phyloP scores from a whole-genome alignment of 2,329 filamentous ascomycete genomes.

The Alternaria gaisen region DNA sequence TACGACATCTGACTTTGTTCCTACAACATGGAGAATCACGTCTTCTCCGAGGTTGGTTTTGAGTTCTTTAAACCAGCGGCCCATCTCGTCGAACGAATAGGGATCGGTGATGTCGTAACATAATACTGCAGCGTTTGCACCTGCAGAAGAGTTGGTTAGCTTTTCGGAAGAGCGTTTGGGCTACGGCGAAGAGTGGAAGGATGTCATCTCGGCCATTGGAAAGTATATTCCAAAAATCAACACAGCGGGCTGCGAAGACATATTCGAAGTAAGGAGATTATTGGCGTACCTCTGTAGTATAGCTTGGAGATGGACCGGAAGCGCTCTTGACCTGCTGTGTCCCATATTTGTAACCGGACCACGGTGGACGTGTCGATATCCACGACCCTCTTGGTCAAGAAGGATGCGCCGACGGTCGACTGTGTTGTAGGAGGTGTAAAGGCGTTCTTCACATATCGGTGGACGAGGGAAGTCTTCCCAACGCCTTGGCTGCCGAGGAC shows the following conservation, averaged over 20 bases:
- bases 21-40: slow-evolving; percentile 91
- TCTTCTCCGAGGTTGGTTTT: slow-evolving; percentile 78
- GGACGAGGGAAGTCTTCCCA: slow-evolving; percentile 80
- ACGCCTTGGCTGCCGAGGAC: slow-evolving; percentile 82
- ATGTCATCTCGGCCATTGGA: not conserved
- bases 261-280: slow-evolving; percentile 8
- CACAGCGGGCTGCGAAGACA: not conserved
- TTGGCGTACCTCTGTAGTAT: slow-evolving; percentile 75
- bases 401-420: slow-evolving; percentile 61
- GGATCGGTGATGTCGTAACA: slow-evolving; percentile 95
- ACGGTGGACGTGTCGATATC: slow-evolving; percentile 86
- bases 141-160: slow-evolving; percentile 48
- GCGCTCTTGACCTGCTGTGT: slow-evolving; percentile 93
- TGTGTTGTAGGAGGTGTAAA: slow-evolving; percentile 67
- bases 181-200: not conserved
- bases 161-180: not conserved
- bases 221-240: not conserved
- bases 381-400: slow-evolving; percentile 71
- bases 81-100: slow-evolving; percentile 89
- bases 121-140: slow-evolving; percentile 90
- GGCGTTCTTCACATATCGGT: slow-evolving; percentile 76
- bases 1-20: slow-evolving; percentile 81
- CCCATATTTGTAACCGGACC: slow-evolving; percentile 95
- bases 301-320: slow-evolving; percentile 94
- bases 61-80: slow-evolving; percentile 86